Base-by-base conservation (phyloP, 2,329 filamentous ascomycete species). In the Aureobasidium zeae region DNA sequence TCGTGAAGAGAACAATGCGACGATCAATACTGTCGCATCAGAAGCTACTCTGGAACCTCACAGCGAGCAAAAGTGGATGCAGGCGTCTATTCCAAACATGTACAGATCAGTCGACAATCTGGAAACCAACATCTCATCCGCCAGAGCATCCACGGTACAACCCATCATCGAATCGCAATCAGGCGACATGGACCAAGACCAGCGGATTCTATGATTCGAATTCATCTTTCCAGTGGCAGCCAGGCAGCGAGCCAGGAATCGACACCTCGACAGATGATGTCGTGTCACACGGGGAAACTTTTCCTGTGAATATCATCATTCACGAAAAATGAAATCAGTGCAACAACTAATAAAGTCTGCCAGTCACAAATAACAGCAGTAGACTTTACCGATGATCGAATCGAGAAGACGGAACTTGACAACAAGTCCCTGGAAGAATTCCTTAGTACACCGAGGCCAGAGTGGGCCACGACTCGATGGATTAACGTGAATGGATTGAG, bases 401-500 rank as follows among this genome's bases (percentile, higher is more conserved):
- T 58, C 9, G 64, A 77, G 19, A 78, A 94, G 57, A 67, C 74
- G 10, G 75, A 81, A 53, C 71, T 91, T 29, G 72, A 81, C 47
- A 94, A 93, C 54, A 69, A 73, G 3, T 71, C 71, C 1, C 70
- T 95, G 10, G 73, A 77, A 34, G 67, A 70, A 0, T 94, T 91
- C 48, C 59, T 95, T 41, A 63, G 72, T n/a, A 59, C 69, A 21
- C 76, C 79, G 2, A 75, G 77, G 53, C 76, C 79, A 24, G 64
- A 69, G 1, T 94, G 85, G 85, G 81, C 79, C 12, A 74, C 76
- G 48, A 91, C 85, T 55, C 76, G 89, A 16, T 95, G 88, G 88
- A 88, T 95, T 64, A 94, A 89, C 53, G 79, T 94, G 56, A 94
- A 95, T 59, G 86, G 88, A 0, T 64, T 94, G 15, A 89, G 84